Evolutionary conservation across 2,329 filamentous ascomycete species (phyloP).

Genomic region (Aspergillus sp.): DNA sequence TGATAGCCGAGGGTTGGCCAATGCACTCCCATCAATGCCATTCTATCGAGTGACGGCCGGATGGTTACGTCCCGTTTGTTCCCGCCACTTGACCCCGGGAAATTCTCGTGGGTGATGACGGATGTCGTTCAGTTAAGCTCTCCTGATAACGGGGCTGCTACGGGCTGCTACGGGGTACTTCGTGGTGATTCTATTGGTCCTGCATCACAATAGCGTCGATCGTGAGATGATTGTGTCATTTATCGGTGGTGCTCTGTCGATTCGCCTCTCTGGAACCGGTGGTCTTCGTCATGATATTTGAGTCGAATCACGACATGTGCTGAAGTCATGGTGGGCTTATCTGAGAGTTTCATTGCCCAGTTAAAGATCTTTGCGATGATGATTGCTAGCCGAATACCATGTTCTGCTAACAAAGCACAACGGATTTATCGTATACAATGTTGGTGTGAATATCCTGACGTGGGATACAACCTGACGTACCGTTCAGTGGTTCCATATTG

Average conservation of each 20-base stretch:
- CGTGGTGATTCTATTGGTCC: neutral
- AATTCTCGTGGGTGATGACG: neutral
- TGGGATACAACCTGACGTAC: too few species aligned
- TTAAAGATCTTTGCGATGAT: too few species aligned
- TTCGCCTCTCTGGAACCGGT: neutral
- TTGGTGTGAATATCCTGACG: too few species aligned
- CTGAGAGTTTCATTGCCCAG: neutral
- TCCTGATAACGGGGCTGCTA: neutral
- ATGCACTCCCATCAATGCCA: neutral
- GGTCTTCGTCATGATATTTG: neutral
- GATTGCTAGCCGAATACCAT: too few species aligned
- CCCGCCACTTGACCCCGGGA: neutral
- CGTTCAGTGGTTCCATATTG: too few species aligned
- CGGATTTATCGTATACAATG: too few species aligned
- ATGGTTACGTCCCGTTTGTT: neutral
- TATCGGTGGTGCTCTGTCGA: neutral
- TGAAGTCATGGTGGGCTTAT: neutral
- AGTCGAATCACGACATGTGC: neutral
- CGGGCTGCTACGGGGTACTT: neutral
- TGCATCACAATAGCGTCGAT: neutral
- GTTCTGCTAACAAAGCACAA: too few species aligned
- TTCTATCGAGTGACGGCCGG: neutral
- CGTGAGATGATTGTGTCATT: neutral
- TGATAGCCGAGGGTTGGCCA: neutral
- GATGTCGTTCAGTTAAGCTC: slow-evolving; percentile 3